phyloP scores from a whole-genome alignment of 495 filamentous ascomycete species.

The Aspergillus ostianus region DNA sequence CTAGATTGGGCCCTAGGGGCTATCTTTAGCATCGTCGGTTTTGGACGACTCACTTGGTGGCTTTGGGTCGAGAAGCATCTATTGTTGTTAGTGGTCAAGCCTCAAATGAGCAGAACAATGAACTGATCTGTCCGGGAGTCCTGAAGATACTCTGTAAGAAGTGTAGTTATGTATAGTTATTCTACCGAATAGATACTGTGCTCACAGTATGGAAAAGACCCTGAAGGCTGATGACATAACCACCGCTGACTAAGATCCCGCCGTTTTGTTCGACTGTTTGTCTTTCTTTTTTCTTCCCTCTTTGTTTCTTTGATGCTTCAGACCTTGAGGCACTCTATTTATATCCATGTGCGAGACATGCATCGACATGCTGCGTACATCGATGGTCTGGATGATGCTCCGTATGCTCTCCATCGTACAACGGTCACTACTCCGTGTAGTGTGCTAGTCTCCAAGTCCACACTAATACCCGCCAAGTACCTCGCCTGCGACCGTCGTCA shows the following conservation, averaged over 20 bases:
- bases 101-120: not conserved
- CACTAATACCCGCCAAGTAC: conserved; percentile 4
- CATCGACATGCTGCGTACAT: not conserved
- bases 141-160: no score
- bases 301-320: no score
- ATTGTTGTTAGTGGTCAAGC: not conserved
- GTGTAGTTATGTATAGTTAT: no score
- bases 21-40: not conserved
- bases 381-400: not conserved
- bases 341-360: conserved; percentile 1
- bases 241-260: not conserved
- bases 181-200: no score
- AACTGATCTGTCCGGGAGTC: no score
- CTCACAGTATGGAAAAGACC: no score
- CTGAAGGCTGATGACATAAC: not conserved
- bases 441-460: not conserved
- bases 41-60: not conserved
- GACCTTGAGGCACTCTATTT: not conserved
- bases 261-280: not conserved
- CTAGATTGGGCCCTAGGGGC: not conserved
- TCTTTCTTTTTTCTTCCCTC: not conserved
- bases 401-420: not conserved
- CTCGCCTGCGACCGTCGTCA: conserved; percentile 12
- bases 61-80: not conserved
- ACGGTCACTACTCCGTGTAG: no score